Conservation (phyloP, 257 asterid species). For the Solanum clarkiae region DNA sequence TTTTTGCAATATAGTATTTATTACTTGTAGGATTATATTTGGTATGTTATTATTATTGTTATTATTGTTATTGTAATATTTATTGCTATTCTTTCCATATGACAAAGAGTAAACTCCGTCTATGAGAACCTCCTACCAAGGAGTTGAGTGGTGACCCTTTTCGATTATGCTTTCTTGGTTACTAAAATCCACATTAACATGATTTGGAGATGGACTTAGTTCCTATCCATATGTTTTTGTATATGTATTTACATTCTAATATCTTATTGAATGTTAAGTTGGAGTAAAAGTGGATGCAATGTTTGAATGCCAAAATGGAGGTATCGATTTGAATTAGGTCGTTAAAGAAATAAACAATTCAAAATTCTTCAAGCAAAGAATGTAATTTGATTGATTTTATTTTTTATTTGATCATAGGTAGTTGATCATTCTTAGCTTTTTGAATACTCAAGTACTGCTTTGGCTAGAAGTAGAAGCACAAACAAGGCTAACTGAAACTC, state of each 20-base stretch:
- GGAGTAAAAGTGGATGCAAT: not conserved
- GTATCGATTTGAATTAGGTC: not conserved
- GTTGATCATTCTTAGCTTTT: conserved; percentile 95
- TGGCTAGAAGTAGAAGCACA: conserved; percentile 36
- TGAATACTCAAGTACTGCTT: conserved; percentile 53
- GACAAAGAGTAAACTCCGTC: too few species aligned
- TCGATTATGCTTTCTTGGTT: too few species aligned
- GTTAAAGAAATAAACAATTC: not conserved
- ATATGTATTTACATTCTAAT: not conserved
- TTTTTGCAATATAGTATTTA: too few species aligned
- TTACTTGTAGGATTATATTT: too few species aligned
- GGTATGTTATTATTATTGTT: too few species aligned
- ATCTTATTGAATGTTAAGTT: not conserved
- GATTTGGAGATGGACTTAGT: not conserved
- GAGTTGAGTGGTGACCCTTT: too few species aligned
- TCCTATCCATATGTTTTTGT: not conserved
- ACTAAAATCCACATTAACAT: not conserved
- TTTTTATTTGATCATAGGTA: conserved; percentile 33
- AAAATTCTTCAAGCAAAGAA: not conserved
- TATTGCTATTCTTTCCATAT: too few species aligned
- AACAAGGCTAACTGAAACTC: conserved; percentile 25
- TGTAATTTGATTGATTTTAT: not conserved
- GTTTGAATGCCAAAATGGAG: not conserved
- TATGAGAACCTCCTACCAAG: too few species aligned
- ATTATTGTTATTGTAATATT: too few species aligned